These are phyloP conservation scores for Fusarium dimerum DNA, from an alignment of 2,329 filamentous ascomycete genomes.

Conservation along the genomic window DNA sequence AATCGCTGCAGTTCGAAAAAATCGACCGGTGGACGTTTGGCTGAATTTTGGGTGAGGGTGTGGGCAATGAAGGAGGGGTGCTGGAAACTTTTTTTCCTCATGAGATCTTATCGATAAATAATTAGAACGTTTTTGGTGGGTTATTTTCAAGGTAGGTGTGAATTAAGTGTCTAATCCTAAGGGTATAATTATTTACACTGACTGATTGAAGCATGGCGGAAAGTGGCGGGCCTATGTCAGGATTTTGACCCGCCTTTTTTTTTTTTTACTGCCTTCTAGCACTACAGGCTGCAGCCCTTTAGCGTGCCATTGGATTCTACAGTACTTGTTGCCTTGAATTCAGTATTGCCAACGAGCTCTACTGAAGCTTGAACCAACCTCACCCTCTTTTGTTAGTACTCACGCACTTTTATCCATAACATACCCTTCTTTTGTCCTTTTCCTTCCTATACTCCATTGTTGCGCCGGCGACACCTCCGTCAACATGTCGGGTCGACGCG, in stretches of 20 bases:
- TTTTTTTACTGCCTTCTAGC: conserved; percentile 12
- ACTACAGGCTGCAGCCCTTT: conserved; percentile 6
- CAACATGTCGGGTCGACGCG: conserved; percentile 65
- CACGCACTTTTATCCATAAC: no score
- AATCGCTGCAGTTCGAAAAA: conserved; percentile 5
- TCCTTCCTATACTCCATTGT: neutral
- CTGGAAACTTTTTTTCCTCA: conserved; percentile 27
- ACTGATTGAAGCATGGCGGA: neutral
- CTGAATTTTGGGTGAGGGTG: neutral
- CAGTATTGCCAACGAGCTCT: no score
- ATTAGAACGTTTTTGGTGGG: neutral
- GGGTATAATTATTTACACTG: no score
- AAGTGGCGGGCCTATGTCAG: conserved; percentile 7
- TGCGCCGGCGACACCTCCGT: conserved; percentile 14
- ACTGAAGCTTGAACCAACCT: neutral
- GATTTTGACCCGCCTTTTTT: conserved; percentile 14
- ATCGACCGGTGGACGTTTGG: neutral
- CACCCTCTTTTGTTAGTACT: neutral
- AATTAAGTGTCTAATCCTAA: neutral
- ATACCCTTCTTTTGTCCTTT: neutral
- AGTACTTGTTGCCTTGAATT: conserved; percentile 2
- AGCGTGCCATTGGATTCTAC: no score
- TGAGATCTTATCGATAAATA: conserved; percentile 21
- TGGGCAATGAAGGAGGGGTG: conserved; percentile 3
- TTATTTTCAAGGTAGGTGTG: neutral